A percentile compares a stretch with the other conserved stretches of the same genome.
Conservation (phyloP, 108 stramenopile species). For the Cyclotella cryptica region DNA sequence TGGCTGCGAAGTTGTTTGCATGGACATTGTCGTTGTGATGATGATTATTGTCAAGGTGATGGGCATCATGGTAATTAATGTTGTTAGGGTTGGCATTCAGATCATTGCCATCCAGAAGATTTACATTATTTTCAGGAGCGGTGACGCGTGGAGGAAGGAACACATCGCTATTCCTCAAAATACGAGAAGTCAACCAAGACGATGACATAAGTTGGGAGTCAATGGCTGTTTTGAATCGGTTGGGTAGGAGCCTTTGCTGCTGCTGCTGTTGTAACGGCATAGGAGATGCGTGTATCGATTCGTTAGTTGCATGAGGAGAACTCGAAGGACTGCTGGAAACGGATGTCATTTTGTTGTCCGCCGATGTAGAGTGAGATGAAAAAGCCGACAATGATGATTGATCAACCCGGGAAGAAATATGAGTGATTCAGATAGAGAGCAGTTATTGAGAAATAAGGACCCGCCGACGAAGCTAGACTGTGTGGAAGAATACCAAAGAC, state of each 20-base stretch:
- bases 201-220: slow-evolving; percentile 16
- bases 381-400: background rate
- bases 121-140: background rate
- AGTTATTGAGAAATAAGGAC: no score
- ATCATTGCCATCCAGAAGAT: background rate
- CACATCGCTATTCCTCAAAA: slow-evolving; percentile 25
- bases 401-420: background rate
- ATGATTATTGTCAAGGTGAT: background rate
- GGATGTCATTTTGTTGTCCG: background rate
- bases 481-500: no score
- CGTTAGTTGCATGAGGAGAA: background rate
- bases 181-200: slow-evolving; percentile 14
- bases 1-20: background rate
- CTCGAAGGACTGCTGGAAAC: background rate
- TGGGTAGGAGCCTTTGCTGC: background rate
- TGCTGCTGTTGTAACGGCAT: background rate
- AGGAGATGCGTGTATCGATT: background rate
- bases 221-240: background rate
- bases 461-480: no score
- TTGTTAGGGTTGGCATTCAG: background rate
- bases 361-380: background rate
- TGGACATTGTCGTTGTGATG: background rate
- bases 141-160: background rate
- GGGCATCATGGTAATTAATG: background rate
- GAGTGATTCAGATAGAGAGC: no score